Conservation (phyloP, 2,329 filamentous ascomycete genomes). For the Ophiostoma novo-ulmi region DNA sequence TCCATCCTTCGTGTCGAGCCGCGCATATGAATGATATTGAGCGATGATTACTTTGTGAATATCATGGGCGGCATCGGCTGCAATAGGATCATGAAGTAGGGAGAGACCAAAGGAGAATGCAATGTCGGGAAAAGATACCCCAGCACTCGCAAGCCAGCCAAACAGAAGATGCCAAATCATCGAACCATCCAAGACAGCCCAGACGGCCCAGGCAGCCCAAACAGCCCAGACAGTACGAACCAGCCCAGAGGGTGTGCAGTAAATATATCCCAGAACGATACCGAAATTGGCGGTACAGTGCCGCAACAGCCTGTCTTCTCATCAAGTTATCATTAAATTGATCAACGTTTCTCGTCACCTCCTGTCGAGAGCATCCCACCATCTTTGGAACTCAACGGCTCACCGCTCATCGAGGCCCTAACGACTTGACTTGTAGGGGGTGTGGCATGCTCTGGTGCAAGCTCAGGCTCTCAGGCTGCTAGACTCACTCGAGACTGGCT, state of each 20-base stretch:
- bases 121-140: background rate
- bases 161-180: background rate
- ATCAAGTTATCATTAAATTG: background rate
- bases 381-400: background rate
- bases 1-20: conserved; percentile 25
- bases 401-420: background rate
- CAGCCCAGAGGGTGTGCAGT: background rate
- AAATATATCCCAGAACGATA: background rate
- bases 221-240: background rate
- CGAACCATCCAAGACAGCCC: background rate
- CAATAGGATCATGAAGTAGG: background rate
- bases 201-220: background rate
- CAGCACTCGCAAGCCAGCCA: background rate
- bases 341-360: background rate
- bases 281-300: background rate
- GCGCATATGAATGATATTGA: background rate
- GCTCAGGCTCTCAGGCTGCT: background rate
- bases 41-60: background rate
- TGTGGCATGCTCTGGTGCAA: background rate
- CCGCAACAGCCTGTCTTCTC: background rate
- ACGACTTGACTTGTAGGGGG: background rate
- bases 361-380: background rate
- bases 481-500: background rate
- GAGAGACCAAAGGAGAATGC: background rate
- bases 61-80: too few species aligned